A percentile compares a stretch with the other conserved stretches of the same genome.
Conservation (phyloP, 768 basidiomycete genomes). For the Pleurotus salmoneostramineus region DNA sequence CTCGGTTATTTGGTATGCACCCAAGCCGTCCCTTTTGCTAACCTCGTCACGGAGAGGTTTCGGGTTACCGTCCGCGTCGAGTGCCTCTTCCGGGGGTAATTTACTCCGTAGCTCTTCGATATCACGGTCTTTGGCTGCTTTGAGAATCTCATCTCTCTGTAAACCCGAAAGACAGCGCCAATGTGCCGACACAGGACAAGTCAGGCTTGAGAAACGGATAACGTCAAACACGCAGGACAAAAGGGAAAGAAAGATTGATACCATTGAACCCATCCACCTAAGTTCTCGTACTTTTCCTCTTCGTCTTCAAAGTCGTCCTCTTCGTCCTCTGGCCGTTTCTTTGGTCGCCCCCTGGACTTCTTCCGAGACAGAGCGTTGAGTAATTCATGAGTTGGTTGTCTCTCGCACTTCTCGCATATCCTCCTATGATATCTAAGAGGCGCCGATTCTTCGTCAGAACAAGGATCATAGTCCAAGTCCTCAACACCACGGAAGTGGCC, state of each 20-base stretch:
- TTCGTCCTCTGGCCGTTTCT: slow-evolving; percentile 40
- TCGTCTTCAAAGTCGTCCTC: slow-evolving; percentile 55
- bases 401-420: slow-evolving; percentile 71
- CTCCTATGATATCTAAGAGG: slow-evolving; percentile 56
- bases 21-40: slow-evolving; percentile 42
- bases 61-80: slow-evolving; percentile 16
- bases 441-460: slow-evolving; percentile 54
- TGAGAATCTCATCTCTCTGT: slow-evolving; percentile 71
- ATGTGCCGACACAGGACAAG: slow-evolving; percentile 74
- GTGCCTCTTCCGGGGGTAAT: slow-evolving; percentile 18
- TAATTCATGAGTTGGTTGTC: slow-evolving; percentile 51
- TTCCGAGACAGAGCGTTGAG: slow-evolving; percentile 34
- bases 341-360: slow-evolving; percentile 34
- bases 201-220: slow-evolving; percentile 43
- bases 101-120: slow-evolving; percentile 30
- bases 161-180: slow-evolving; percentile 68
- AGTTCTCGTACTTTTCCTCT: slow-evolving; percentile 37
- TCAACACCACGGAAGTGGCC: slow-evolving; percentile 38
- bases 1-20: slow-evolving; percentile 61
- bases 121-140: slow-evolving; percentile 56
- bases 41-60: slow-evolving; percentile 25
- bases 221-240: slow-evolving; percentile 9
- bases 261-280: slow-evolving; percentile 89
- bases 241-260: slow-evolving; percentile 24
- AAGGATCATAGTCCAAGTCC: slow-evolving; percentile 40